These are phyloP conservation scores for Glebionis coronaria DNA, from an alignment of 129 eudicot genomes.

Conservation along the genomic window DNA sequence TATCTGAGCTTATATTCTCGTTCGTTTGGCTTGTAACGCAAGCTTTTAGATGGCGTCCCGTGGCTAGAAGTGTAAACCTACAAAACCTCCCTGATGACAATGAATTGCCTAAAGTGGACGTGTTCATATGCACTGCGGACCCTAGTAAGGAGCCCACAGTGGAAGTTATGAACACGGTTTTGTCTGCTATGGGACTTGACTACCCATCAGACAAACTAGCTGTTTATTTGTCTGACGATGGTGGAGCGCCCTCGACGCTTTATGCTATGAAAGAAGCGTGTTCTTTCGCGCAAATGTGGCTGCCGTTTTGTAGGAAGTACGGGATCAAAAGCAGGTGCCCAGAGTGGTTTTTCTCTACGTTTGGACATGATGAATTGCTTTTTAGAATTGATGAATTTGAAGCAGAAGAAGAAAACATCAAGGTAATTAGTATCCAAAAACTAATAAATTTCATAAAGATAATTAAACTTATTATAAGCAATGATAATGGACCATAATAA, in stretches of 20 bases:
- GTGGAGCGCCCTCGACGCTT: slow-evolving; percentile 59
- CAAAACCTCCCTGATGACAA: slow-evolving; percentile 47
- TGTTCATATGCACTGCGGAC: slow-evolving; percentile 78
- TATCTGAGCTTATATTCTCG: slow-evolving; percentile 53
- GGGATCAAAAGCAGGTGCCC: slow-evolving; percentile 63
- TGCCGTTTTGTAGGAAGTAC: slow-evolving; percentile 67
- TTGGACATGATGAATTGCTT: slow-evolving; percentile 47
- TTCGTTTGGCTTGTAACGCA: slow-evolving; percentile 52
- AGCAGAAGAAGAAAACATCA: slow-evolving; percentile 41
- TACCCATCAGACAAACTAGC: slow-evolving; percentile 58
- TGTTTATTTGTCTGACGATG: slow-evolving; percentile 75
- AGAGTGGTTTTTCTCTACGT: slow-evolving; percentile 46
- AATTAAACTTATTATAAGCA: too few relatives aligned
- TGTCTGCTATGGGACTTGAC: slow-evolving; percentile 80
- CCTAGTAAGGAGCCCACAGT: slow-evolving; percentile 62
- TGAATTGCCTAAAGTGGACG: slow-evolving; percentile 54
- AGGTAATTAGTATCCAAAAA: slow-evolving; percentile 29
- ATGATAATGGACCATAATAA: too few relatives aligned
- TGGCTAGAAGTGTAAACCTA: slow-evolving; percentile 44
- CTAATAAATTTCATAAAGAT: too few relatives aligned
- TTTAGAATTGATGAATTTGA: slow-evolving; percentile 40
- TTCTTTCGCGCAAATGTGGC: slow-evolving; percentile 54
- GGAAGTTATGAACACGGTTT: slow-evolving; percentile 81
- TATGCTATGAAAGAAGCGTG: slow-evolving; percentile 59
- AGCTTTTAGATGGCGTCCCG: slow-evolving; percentile 61